Evolutionary conservation across 2,329 filamentous ascomycete genomes (phyloP).

Genomic region (Cladosporium sp.): DNA sequence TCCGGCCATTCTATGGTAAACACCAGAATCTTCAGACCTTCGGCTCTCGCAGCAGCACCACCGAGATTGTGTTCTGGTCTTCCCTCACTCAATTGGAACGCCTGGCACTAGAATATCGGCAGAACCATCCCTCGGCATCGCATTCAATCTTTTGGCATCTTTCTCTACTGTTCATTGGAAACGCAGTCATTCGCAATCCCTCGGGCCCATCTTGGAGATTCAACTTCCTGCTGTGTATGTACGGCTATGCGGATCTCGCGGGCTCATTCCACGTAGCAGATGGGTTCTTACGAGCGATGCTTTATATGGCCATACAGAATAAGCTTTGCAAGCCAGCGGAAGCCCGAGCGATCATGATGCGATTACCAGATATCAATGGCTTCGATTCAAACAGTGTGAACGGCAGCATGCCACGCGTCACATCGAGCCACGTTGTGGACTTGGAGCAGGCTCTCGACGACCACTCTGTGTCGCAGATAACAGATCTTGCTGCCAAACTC

Average conservation of each 20-base stretch:
- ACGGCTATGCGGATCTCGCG: not conserved
- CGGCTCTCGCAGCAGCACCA: not conserved
- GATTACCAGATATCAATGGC: not conserved
- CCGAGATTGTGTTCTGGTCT: conserved; percentile 4
- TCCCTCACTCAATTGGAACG: not conserved
- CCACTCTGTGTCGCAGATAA: not conserved
- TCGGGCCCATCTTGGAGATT: not conserved
- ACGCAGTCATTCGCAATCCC: not conserved
- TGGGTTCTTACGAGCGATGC: not conserved
- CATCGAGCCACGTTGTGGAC: conserved; percentile 2
- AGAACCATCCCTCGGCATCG: not conserved
- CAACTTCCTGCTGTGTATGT: conserved; percentile 3
- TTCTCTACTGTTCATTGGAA: not conserved
- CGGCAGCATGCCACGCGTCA: not conserved
- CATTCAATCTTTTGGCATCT: conserved; percentile 4
- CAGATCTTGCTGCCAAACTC: not conserved
- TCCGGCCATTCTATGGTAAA: not conserved
- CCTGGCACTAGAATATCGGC: conserved; percentile 1
- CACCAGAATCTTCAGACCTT: not conserved
- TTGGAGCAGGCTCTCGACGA: not conserved
- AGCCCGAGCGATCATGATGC: not conserved
- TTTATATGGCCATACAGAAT: not conserved
- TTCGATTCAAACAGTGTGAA: not conserved
- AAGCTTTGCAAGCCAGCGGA: not conserved
- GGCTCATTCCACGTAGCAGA: not conserved